Evolutionary conservation across 768 basidiomycete genomes (phyloP).

Genomic region (Heimioporus sp.): DNA sequence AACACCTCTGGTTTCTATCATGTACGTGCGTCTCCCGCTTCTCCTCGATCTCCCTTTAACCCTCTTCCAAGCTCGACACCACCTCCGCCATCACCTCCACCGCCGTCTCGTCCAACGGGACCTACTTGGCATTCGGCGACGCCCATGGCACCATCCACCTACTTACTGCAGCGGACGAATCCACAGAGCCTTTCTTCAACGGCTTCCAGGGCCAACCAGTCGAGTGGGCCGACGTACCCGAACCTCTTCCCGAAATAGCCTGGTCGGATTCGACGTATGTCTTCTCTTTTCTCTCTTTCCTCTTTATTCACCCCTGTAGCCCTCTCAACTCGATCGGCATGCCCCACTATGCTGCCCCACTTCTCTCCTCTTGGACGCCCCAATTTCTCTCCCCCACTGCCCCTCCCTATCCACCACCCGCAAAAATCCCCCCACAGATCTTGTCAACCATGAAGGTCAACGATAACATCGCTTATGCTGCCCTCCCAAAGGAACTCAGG

Average conservation of each 20-base stretch:
- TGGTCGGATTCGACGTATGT: conserved; percentile 84
- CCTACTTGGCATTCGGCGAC: conserved; percentile 93
- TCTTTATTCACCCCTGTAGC: conserved; percentile 35
- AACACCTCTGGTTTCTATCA: conserved; percentile 76
- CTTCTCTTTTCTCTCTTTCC: background rate
- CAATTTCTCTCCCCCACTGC: conserved; percentile 52
- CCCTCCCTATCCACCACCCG: conserved; percentile 59
- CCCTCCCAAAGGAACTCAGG: conserved; percentile 80
- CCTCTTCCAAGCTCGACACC: conserved; percentile 54
- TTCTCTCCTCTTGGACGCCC: conserved; percentile 66
- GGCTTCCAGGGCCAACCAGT: conserved; percentile 85
- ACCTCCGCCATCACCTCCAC: conserved; percentile 75
- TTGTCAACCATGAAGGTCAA: conserved; percentile 78
- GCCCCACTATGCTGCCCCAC: conserved; percentile 72
- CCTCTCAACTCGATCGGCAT: conserved; percentile 88
- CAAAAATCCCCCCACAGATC: conserved; percentile 78
- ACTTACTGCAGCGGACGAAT: conserved; percentile 67
- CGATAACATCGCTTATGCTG: conserved; percentile 88
- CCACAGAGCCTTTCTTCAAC: conserved; percentile 67
- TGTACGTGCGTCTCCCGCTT: conserved; percentile 37
- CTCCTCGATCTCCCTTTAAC: background rate
- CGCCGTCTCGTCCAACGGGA: conserved; percentile 80
- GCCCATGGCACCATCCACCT: conserved; percentile 82
- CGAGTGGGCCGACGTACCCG: conserved; percentile 80
- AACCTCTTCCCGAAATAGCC: conserved; percentile 64